Conservation (phyloP, 2,329 filamentous ascomycete genomes). For the Beauveria australis region DNA sequence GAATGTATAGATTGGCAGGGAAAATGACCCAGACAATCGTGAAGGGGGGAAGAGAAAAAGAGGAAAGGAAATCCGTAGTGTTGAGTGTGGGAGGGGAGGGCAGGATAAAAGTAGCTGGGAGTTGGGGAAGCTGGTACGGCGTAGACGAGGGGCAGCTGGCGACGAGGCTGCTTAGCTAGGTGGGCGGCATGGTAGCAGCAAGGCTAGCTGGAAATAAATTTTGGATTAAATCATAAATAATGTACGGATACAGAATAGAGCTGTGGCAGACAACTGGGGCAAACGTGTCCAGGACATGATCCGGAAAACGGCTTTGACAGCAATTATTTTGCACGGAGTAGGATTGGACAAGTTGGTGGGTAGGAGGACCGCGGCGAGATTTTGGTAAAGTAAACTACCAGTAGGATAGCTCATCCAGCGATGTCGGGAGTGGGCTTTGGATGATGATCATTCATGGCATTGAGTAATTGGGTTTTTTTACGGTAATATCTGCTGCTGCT, state of each 20-base stretch:
- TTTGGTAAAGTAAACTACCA: neutral
- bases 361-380: neutral
- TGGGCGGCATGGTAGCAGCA: neutral
- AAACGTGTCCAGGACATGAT: neutral
- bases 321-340: neutral
- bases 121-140: neutral
- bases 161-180: neutral
- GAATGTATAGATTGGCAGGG: no score
- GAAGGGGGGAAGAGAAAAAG: neutral
- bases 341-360: slow-evolving; percentile 1
- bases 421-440: no score
- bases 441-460: no score
- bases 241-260: neutral
- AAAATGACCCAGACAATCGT: neutral
- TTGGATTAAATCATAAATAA: neutral
- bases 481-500: no score
- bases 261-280: neutral
- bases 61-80: neutral
- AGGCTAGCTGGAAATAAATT: neutral
- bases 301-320: neutral
- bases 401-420: no score
- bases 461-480: no score
- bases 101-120: neutral
- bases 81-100: neutral
- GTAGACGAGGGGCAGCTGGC: neutral